Evolutionary conservation across 805 yeast species (phyloP).

Genomic region (Starmerella asiatica): DNA sequence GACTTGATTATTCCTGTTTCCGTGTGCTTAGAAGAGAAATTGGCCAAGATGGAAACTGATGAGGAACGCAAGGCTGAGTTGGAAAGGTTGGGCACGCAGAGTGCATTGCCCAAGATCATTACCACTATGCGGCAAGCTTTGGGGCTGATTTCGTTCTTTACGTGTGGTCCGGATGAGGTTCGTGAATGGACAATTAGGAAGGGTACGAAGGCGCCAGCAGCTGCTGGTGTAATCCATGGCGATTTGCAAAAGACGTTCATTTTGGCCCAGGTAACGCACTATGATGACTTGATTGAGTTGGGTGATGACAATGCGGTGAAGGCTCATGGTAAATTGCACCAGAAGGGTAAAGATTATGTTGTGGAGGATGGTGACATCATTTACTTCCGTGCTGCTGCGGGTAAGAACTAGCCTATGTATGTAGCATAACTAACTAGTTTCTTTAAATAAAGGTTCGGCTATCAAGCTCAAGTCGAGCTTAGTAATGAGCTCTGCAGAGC

Average conservation of each 20-base stretch:
- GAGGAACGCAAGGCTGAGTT: conserved; percentile 68
- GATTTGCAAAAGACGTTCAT: conserved; percentile 92
- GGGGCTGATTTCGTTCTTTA: conserved; percentile 83
- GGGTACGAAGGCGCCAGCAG: conserved; percentile 93
- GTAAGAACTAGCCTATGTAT: conserved; percentile 47
- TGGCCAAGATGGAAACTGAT: conserved; percentile 75
- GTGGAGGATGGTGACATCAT: conserved; percentile 92
- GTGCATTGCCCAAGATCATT: conserved; percentile 79
- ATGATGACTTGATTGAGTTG: conserved; percentile 56
- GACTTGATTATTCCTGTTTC: conserved; percentile 85
- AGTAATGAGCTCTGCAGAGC: too few relatives aligned
- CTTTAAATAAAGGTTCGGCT: too few relatives aligned
- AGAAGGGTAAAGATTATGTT: conserved; percentile 88
- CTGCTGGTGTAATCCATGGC: conserved; percentile 95
- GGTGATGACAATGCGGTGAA: conserved; percentile 73
- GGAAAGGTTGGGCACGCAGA: conserved; percentile 54
- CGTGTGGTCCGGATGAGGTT: conserved; percentile 92
- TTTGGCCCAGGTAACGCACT: conserved; percentile 84
- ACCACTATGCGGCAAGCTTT: conserved; percentile 75
- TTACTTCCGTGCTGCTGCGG: conserved; percentile 88
- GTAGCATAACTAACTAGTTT: too few relatives aligned
- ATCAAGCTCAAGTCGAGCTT: too few relatives aligned
- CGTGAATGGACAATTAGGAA: conserved; percentile 95
- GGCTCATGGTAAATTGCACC: conserved; percentile 76
- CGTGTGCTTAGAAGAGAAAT: conserved; percentile 81